phyloP scores from a whole-genome alignment of 768 basidiomycete species.

The Sutorius australiensis region DNA sequence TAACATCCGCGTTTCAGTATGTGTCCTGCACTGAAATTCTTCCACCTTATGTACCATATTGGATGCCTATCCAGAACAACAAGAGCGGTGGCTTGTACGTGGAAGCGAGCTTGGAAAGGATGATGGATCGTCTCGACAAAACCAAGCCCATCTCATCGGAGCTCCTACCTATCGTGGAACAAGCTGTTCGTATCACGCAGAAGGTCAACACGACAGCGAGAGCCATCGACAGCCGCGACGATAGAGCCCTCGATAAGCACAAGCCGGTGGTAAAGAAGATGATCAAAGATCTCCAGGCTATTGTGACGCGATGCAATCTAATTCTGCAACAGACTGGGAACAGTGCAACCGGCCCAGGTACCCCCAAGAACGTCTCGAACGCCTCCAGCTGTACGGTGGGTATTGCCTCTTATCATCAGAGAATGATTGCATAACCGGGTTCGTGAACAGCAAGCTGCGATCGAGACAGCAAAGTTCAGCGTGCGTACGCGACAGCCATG shows the following conservation, averaged over 20 bases:
- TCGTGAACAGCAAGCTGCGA: conserved; percentile 7
- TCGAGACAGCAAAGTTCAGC: conserved; percentile 10
- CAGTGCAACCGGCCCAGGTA: conserved; percentile 15
- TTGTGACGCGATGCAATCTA: conserved; percentile 21
- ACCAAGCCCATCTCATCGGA: conserved; percentile 13
- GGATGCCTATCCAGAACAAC: not conserved
- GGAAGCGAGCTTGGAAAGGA: conserved; percentile 14
- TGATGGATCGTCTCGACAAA: conserved; percentile 9
- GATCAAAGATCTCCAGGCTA: conserved; percentile 9
- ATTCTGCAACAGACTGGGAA: conserved; percentile 15
- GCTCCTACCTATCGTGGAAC: conserved; percentile 9
- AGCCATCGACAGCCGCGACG: conserved; percentile 1
- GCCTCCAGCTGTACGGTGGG: conserved; percentile 4
- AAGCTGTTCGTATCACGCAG: not conserved
- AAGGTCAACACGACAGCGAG: conserved; percentile 5
- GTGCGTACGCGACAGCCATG: not conserved
- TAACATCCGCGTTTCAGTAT: conserved; percentile 11
- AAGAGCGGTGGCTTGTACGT: conserved; percentile 16
- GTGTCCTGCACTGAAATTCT: not conserved
- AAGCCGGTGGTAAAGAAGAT: conserved; percentile 9
- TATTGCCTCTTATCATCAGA: not conserved
- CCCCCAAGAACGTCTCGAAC: conserved; percentile 7
- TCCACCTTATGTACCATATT: not conserved
- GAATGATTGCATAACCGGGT: not conserved
- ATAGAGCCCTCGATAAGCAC: conserved; percentile 4